A percentile compares a stretch with the other conserved stretches of the same genome.
Conservation (phyloP, 2,329 filamentous ascomycete species). For the Colletotrichum chrysophilum region DNA sequence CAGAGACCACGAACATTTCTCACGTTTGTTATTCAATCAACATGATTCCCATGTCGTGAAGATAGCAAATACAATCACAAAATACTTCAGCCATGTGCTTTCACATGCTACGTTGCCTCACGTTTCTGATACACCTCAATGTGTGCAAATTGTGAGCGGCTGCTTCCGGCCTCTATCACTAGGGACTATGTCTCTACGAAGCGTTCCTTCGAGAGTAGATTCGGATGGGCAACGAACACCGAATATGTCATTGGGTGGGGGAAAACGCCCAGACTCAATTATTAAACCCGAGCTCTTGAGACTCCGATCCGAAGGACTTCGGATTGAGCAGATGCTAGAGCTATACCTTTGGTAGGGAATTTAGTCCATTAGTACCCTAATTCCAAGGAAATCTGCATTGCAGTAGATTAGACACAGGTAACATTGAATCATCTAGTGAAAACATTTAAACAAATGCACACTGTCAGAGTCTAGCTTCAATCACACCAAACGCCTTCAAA, state of each 20-base stretch:
- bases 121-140: rapidly evolving
- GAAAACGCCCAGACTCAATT: not conserved
- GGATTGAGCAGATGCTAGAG: not conserved
- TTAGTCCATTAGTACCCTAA: not conserved
- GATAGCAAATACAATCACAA: rapidly evolving
- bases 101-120: rapidly evolving
- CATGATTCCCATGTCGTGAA: rapidly evolving
- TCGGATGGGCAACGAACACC: not conserved
- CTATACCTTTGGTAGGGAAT: not conserved
- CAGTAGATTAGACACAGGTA: not conserved
- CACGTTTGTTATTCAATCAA: rapidly evolving
- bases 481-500: not conserved
- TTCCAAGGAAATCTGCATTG: not conserved
- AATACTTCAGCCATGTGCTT: rapidly evolving
- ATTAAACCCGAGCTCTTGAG: not conserved
- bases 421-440: not conserved
- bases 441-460: not conserved
- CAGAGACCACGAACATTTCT: not conserved
- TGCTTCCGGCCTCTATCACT: not conserved
- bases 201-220: rapidly evolving
- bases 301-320: not conserved
- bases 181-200: not conserved
- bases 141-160: rapidly evolving
- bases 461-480: not conserved
- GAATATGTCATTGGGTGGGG: not conserved